A percentile compares a stretch with the other conserved stretches of the same genome.
phyloP scores from a whole-genome alignment of 192 early-diverging fungal genomes.

The Coemansia pectinata region DNA sequence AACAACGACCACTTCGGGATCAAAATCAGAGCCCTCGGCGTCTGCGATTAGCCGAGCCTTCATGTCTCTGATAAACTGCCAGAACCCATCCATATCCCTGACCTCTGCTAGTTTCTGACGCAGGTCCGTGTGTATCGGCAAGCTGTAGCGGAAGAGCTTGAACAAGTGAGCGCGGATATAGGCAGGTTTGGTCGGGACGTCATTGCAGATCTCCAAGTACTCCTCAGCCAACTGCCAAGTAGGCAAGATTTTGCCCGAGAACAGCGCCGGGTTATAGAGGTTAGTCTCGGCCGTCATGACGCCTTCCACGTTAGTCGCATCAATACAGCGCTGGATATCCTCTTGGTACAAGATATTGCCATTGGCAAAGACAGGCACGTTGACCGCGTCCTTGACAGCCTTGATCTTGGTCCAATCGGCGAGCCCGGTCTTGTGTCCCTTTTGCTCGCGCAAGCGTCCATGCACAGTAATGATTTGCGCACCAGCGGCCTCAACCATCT shows the following conservation, averaged over 20 bases:
- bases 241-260: constrained; percentile 65
- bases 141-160: constrained; percentile 80
- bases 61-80: constrained; percentile 51
- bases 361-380: constrained; percentile 94
- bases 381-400: constrained; percentile 76
- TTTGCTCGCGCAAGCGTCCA: constrained; percentile 93
- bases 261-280: constrained; percentile 89
- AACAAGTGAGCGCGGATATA: constrained; percentile 89
- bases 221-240: constrained; percentile 82
- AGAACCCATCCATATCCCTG: constrained; percentile 61
- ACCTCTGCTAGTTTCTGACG: constrained; percentile 69
- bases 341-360: constrained; percentile 96
- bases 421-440: constrained; percentile 93
- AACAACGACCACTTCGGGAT: constrained; percentile 21
- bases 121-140: constrained; percentile 78
- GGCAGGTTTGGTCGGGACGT: constrained; percentile 62
- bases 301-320: constrained; percentile 85
- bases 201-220: constrained; percentile 83
- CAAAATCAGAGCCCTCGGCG: constrained; percentile 19
- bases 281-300: constrained; percentile 92
- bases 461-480: constrained; percentile 93
- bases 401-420: constrained; percentile 96
- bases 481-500: constrained; percentile 92
- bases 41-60: constrained; percentile 42
- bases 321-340: constrained; percentile 82